Base-by-base conservation (phyloP, 2,329 filamentous ascomycete genomes). In the Colletotrichum liriopes region DNA sequence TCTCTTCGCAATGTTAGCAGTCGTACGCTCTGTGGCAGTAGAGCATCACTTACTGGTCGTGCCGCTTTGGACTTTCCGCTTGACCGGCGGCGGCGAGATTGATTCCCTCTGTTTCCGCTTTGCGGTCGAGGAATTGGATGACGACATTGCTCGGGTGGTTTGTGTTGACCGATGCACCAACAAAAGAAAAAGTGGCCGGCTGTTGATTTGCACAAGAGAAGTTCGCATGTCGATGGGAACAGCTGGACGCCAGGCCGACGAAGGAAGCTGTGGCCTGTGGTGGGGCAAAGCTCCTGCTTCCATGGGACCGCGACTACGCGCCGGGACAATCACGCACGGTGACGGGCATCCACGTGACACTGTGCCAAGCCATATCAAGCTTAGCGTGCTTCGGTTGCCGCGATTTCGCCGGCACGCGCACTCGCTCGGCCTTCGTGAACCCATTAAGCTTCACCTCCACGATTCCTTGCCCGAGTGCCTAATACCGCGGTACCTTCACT, bases 71-170 rank as follows among this genome's bases (percentile, higher is more conserved):
- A 86, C 76, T 73, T 86, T 88, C 47, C 88, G 85, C 77, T 89
- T 90, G 71, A 86, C 37, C 0, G 84, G 85, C 14, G 88, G 88
- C 16, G 88, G 88, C 49, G 88, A 90, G 67, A 90, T 83, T 26
- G 85, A 81, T 49, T 85, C 84, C 63, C 77, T 64, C 29, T 79
- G 77, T 71, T 82, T 83, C 54, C 83, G 81, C 74, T 85, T 84
- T 58, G 51, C n/a, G n/a, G 65, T 54, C 8, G 70, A 56, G 3
- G 65, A 60, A 8, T 16, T 65, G 0, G 71, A 71, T 1, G 61
- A 58, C 7, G 73, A 71, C 73, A 74, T 74, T 32, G 29, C 47
- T 9, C 18, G 12, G 3, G 8, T 37, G 2, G 39, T 41, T 7
- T 49, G 23, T 8, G 51, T 45, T 1, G 43, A 1, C 37, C 45